Base-by-base conservation (phyloP, 257 asterid genomes). In the Gentiana straminea region DNA sequence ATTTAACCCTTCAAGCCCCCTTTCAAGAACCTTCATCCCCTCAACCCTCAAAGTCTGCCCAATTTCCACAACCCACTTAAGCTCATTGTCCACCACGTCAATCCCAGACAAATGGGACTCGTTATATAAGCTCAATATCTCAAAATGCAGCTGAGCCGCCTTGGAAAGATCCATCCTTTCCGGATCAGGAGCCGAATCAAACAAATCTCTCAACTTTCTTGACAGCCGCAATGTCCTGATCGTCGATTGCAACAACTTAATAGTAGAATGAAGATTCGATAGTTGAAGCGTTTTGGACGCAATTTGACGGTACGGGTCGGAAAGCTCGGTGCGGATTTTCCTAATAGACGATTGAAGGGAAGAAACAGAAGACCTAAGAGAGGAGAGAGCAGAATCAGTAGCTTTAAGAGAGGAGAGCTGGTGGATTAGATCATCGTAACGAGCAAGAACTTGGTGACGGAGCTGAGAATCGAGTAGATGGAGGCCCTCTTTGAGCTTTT, bases 141-240 rank as follows among this genome's bases (percentile, higher is more conserved):
- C 99, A 38, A 71, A 86, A 75, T 92, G 97, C 63, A 92, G 62
- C 75, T 88, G 97, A 1, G 94, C 97, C 3, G 87, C 99, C 68
- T 92, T 92, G 0, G 96, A 79, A 12, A 88, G 86, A 67, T 92
- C 99, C 74, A 94, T 81, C 51, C 76, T 81, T 0, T 85, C 83
- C 7, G 84, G 70, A 50, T 83, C 84, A 0, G 81, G 73, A 51
- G 63, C 80, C 4, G 83, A 63, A 53, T 75, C 83, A 37, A 84
- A 80, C 1, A 84, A 72, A 57, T 77, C 77, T 35, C 79, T 77
- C 1, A 92, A 81, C 74, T 92, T 92, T 72, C 77, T 87, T 1
- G 81, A 68, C 33, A 78, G 75, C 13, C 95, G 74, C 41, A 88
- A 80, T 3, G 71, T 60, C 33, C 98, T 76, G 59, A 87, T 73